Evolutionary conservation across 2,329 filamentous ascomycete species (phyloP).

Genomic region (Cytospora piceicola): DNA sequence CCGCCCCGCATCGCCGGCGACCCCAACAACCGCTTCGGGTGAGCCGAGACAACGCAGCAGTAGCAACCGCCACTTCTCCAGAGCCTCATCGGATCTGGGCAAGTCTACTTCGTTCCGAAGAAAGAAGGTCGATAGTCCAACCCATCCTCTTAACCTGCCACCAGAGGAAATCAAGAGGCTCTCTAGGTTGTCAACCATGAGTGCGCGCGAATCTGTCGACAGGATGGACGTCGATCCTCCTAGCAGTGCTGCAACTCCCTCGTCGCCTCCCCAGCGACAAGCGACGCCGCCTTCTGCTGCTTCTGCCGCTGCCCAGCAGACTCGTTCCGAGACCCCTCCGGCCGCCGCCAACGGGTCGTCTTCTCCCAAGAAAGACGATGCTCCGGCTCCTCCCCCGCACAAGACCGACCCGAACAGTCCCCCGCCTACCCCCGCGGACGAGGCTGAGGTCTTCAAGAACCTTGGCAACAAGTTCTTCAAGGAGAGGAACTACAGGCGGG

Average conservation of each 20-base stretch:
- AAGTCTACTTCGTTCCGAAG: slow-evolving; percentile 51
- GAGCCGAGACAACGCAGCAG: slow-evolving; percentile 40
- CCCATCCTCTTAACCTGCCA: slow-evolving; percentile 86
- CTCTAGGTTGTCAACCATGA: slow-evolving; percentile 69
- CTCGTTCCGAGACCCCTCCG: slow-evolving; percentile 54
- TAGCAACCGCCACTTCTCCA: slow-evolving; percentile 49
- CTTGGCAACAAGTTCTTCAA: slow-evolving; percentile 97
- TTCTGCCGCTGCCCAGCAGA: slow-evolving; percentile 39
- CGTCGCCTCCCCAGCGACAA: slow-evolving; percentile 56
- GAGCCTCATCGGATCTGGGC: slow-evolving; percentile 53
- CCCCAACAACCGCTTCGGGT: slow-evolving; percentile 39
- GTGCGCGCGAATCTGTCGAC: slow-evolving; percentile 56
- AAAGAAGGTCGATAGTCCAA: slow-evolving; percentile 67
- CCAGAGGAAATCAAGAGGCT: slow-evolving; percentile 84
- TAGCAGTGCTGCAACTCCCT: slow-evolving; percentile 51
- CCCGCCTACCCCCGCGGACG: slow-evolving; percentile 61
- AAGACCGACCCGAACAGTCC: slow-evolving; percentile 66
- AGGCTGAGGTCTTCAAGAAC: slow-evolving; percentile 90
- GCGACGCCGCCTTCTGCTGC: slow-evolving; percentile 44
- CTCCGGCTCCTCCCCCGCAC: slow-evolving; percentile 74
- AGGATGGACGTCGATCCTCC: slow-evolving; percentile 73
- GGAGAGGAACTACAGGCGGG: slow-evolving; percentile 83
- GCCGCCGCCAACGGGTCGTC: slow-evolving; percentile 55
- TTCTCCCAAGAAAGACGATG: slow-evolving; percentile 50
- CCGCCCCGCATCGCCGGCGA: slow-evolving; percentile 39